Conservation (phyloP, 2,329 filamentous ascomycete genomes). For the Paecilomyces formosus region DNA sequence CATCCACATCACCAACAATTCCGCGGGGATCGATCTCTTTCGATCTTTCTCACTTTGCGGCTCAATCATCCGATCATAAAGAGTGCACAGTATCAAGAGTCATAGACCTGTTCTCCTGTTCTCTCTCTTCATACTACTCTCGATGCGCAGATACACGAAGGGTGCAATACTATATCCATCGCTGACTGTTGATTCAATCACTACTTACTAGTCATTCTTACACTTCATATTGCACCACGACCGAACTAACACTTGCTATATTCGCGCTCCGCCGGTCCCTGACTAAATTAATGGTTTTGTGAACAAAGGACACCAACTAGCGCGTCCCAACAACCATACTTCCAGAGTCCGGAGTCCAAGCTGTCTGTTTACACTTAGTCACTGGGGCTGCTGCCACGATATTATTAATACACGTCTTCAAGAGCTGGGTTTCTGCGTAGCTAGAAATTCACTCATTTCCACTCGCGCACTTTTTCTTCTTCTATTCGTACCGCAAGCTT, state of each 20-base stretch:
- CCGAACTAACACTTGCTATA: no score
- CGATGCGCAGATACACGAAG: not conserved
- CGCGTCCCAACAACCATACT: no score
- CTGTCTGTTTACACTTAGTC: no score
- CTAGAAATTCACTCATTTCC: not conserved
- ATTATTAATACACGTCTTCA: not conserved
- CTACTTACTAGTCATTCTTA: no score
- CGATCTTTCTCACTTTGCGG: conserved; percentile 9
- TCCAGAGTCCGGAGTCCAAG: no score
- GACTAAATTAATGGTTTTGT: no score
- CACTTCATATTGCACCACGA: no score
- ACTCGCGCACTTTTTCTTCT: not conserved
- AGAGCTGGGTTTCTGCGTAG: not conserved
- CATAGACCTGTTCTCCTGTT: not conserved
- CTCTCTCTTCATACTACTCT: not conserved
- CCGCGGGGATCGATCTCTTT: conserved; percentile 28
- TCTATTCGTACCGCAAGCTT: not conserved
- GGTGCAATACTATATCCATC: no score
- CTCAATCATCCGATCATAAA: not conserved
- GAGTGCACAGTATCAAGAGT: not conserved
- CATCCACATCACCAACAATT: conserved; percentile 12
- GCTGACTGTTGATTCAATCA: no score
- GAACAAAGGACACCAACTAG: no score
- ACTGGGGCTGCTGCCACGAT: not conserved
- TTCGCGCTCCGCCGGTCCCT: no score